A percentile compares a stretch with the other conserved stretches of the same genome.
These are phyloP conservation scores for Suillus plorans DNA, from an alignment of 768 basidiomycete species.

Conservation along the genomic window DNA sequence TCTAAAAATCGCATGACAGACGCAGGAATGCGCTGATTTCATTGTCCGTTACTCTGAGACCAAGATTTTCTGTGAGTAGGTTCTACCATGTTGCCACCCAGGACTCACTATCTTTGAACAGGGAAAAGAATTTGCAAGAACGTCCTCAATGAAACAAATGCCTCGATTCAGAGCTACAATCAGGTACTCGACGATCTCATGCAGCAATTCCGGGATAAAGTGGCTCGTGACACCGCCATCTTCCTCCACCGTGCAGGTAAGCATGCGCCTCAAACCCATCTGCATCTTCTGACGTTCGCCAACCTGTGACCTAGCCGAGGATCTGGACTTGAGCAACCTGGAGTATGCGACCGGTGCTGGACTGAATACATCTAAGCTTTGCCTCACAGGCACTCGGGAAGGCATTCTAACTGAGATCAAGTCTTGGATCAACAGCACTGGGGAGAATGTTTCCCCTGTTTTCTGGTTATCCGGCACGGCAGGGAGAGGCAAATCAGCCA, in stretches of 20 bases:
- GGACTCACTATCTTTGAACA: neutral
- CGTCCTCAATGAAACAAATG: neutral
- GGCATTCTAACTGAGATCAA: constrained; percentile 24
- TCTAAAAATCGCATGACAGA: constrained; percentile 4
- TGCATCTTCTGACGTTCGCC: neutral
- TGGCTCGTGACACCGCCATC: constrained; percentile 4
- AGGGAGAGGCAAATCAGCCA: constrained; percentile 39
- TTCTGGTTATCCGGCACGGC: constrained; percentile 33
- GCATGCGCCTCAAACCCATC: neutral
- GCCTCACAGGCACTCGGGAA: constrained; percentile 20
- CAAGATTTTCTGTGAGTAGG: constrained; percentile 11
- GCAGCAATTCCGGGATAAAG: constrained; percentile 10
- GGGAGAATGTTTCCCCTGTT: constrained; percentile 15
- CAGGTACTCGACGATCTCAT: constrained; percentile 5
- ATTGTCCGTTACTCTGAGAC: constrained; percentile 8
- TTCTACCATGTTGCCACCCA: too few species aligned
- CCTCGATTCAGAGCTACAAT: neutral
- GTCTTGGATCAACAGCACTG: constrained; percentile 19
- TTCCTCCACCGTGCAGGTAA: neutral
- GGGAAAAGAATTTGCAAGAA: neutral
- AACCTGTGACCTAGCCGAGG: neutral
- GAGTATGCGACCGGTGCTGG: constrained; percentile 4
- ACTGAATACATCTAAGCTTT: constrained; percentile 10
- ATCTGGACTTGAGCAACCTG: neutral
- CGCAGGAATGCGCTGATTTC: constrained; percentile 11